A percentile compares a stretch with the other conserved stretches of the same genome.
These are phyloP conservation scores for Tylopilus felleus DNA, from an alignment of 768 basidiomycete species.

Conservation along the genomic window DNA sequence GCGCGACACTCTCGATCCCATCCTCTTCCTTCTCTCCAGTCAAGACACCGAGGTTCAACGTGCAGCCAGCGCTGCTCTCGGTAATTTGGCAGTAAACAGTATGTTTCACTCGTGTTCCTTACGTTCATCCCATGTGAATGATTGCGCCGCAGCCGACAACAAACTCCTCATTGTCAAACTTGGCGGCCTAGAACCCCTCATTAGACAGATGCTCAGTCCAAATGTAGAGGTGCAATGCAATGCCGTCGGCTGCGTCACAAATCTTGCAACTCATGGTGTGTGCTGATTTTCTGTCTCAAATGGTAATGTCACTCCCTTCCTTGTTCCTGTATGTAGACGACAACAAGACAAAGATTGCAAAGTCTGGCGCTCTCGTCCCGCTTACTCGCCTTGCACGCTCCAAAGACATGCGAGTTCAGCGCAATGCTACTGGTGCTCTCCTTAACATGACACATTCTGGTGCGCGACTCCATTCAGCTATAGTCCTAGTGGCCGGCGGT, in stretches of 20 bases:
- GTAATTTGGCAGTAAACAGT: slow-evolving; percentile 98
- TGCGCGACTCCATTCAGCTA: slow-evolving; percentile 32
- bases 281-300: slow-evolving; percentile 6
- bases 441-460: slow-evolving; percentile 99
- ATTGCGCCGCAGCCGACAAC: slow-evolving; percentile 75
- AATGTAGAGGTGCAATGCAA: slow-evolving; percentile 99
- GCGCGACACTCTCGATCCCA: slow-evolving; percentile 95
- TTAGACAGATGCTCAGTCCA: slow-evolving; percentile 97
- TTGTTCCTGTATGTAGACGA: slow-evolving; percentile 59
- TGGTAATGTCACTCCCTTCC: slow-evolving; percentile 1
- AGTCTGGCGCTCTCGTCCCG: slow-evolving; percentile 97
- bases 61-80: slow-evolving; percentile 94
- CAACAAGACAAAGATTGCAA: slow-evolving; percentile 99
- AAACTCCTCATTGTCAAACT: slow-evolving; percentile 98
- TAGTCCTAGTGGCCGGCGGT: neutral
- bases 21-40: slow-evolving; percentile 93
- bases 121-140: slow-evolving; percentile 10
- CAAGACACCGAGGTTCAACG: slow-evolving; percentile 99
- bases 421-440: slow-evolving; percentile 96
- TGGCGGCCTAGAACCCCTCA: slow-evolving; percentile 95
- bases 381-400: slow-evolving; percentile 93
- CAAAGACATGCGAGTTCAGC: slow-evolving; percentile 98
- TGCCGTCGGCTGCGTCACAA: slow-evolving; percentile 98
- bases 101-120: slow-evolving; percentile 36
- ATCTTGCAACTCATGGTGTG: slow-evolving; percentile 95